phyloP scores from a whole-genome alignment of 176 grass and related monocot species.

The Zea luxurians region DNA sequence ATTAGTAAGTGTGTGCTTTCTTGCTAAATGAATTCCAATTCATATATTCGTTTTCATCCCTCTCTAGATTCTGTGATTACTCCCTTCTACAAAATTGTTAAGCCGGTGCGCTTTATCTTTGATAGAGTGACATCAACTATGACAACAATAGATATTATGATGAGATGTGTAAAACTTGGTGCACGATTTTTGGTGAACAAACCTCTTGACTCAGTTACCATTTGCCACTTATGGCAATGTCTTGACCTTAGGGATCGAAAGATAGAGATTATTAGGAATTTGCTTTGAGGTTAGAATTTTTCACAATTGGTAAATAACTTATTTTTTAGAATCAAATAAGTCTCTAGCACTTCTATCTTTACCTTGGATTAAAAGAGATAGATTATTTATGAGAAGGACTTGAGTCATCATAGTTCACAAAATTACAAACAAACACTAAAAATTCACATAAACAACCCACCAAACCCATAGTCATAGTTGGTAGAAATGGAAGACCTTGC shows the following conservation, averaged over 20 bases:
- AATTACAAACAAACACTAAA: not conserved
- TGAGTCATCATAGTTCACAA: not conserved
- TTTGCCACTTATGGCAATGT: not conserved
- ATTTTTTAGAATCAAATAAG: not conserved
- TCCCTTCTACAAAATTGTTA: not conserved
- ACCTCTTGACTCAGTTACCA: not conserved
- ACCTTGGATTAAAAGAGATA: not conserved
- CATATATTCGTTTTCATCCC: not conserved
- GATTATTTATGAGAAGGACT: not conserved
- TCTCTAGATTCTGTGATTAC: not conserved
- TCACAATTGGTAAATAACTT: not conserved
- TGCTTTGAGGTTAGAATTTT: not conserved
- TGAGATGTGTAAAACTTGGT: not conserved
- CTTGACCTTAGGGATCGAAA: not conserved
- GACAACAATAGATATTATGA: not conserved
- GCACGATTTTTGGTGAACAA: not conserved
- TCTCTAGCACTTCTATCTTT: not conserved
- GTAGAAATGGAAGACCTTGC: not conserved
- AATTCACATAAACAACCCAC: not conserved
- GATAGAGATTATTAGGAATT: not conserved
- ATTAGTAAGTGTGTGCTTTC: conserved; percentile 29
- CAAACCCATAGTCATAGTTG: not conserved
- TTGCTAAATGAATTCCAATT: not conserved
- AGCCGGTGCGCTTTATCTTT: not conserved
- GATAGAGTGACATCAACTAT: conserved; percentile 8